Evolutionary conservation across 2,329 filamentous ascomycete genomes (phyloP).

Genomic region (Trichoderma gracile): DNA sequence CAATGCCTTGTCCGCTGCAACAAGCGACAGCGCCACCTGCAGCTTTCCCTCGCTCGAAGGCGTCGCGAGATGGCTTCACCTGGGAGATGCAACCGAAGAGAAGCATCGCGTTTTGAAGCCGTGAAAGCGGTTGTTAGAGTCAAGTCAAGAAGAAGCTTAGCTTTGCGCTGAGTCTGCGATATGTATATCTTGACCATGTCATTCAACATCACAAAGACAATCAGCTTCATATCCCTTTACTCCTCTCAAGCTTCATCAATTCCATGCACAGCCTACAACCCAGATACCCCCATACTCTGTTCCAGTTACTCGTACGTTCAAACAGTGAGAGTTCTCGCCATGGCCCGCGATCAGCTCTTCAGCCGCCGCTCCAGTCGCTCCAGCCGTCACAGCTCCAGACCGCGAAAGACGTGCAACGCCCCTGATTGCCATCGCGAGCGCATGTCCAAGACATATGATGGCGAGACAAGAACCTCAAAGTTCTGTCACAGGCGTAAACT

Average conservation of each 20-base stretch:
- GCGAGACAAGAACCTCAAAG: background rate
- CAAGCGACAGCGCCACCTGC: background rate
- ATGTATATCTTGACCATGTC: background rate
- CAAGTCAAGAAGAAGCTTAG: background rate
- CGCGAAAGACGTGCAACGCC: background rate
- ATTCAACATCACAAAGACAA: background rate
- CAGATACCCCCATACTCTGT: no score
- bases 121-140: background rate
- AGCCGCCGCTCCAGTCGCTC: background rate
- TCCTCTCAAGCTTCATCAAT: background rate
- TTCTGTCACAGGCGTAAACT: background rate
- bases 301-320: no score
- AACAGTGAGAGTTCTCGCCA: background rate
- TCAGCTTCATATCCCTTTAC: background rate
- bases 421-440: background rate
- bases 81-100: background rate
- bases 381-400: background rate
- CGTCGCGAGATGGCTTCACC: background rate
- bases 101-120: background rate
- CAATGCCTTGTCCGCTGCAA: background rate
- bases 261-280: background rate
- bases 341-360: background rate
- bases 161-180: background rate
- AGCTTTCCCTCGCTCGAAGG: background rate
- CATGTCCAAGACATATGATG: background rate